A percentile compares a stretch with the other conserved stretches of the same genome.
Conservation (phyloP, 1,284 basidiomycete species). For the Sporisorium iseilematis-ciliati region DNA sequence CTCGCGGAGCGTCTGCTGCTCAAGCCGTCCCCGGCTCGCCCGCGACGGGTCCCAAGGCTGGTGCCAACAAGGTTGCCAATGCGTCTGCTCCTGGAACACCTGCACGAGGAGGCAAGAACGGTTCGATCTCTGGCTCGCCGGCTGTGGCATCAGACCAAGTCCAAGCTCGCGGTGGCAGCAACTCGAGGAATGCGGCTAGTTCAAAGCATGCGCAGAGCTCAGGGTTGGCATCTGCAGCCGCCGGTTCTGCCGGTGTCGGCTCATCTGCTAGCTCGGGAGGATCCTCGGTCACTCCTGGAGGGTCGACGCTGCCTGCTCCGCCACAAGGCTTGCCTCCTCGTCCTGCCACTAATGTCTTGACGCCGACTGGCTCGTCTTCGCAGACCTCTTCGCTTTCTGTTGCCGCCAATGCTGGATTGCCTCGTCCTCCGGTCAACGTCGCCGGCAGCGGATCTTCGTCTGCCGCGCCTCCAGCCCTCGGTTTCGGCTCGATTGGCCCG, state of each 20-base stretch:
- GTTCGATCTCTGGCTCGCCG: constrained; percentile 39
- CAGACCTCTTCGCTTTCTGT: constrained; percentile 45
- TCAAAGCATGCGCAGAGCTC: constrained; percentile 16
- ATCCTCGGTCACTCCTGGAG: constrained; percentile 8
- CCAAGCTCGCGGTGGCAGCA: constrained; percentile 13
- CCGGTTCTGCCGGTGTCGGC: constrained; percentile 8
- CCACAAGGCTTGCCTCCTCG: constrained; percentile 61
- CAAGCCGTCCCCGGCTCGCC: constrained; percentile 27
- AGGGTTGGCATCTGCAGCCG: constrained; percentile 4
- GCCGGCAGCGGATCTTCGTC: constrained; percentile 16
- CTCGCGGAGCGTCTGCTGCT: constrained; percentile 16
- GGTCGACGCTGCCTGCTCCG: constrained; percentile 54
- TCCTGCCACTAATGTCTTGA: constrained; percentile 49
- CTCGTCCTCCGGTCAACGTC: constrained; percentile 48
- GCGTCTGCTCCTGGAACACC: constrained; percentile 25
- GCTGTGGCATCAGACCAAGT: constrained; percentile 21
- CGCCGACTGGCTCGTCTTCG: constrained; percentile 33
- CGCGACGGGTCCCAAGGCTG: constrained; percentile 23
- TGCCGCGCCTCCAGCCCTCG: constrained; percentile 23
- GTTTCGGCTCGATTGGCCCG: constrained; percentile 48
- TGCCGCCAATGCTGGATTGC: constrained; percentile 50
- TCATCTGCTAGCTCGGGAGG: constrained; percentile 14
- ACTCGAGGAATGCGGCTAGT: constrained; percentile 10
- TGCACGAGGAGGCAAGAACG: constrained; percentile 32
- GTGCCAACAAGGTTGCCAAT: constrained; percentile 18